Percentiles rank a stretch among this genome's conserved stretches.
Conservation (phyloP, 495 filamentous ascomycete genomes). For the Podospora bellae-mahoneyi region DNA sequence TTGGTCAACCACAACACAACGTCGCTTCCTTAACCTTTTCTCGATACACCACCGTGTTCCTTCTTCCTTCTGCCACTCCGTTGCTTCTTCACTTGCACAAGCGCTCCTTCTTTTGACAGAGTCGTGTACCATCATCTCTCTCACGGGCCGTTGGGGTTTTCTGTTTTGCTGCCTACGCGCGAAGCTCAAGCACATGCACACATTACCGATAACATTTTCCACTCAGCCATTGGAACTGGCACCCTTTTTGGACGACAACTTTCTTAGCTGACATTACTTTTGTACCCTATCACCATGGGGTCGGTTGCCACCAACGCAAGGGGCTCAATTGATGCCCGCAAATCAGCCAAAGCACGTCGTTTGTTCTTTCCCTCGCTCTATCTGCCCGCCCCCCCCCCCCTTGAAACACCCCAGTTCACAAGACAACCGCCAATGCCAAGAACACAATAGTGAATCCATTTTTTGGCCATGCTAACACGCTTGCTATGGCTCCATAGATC, state of each 20-base stretch:
- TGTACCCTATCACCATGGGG: not conserved
- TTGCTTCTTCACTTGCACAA: not conserved
- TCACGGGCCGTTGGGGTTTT: not conserved
- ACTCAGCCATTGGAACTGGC: not conserved
- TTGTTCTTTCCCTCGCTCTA: not conserved
- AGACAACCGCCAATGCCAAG: too few species aligned
- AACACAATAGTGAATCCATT: not conserved
- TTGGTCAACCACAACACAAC: constrained; percentile 13
- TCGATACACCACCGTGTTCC: not conserved
- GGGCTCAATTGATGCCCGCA: not conserved
- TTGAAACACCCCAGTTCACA: too few species aligned
- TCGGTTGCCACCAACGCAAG: too few species aligned
- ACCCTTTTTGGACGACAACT: not conserved
- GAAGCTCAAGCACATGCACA: not conserved
- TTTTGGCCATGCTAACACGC: not conserved
- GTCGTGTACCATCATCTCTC: not conserved
- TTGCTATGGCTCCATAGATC: not conserved
- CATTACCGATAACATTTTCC: constrained; percentile 2
- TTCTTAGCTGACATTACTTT: not conserved
- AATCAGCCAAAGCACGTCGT: not conserved
- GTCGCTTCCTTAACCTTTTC: constrained; percentile 11
- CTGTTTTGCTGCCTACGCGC: not conserved
- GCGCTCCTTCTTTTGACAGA: constrained; percentile 1
- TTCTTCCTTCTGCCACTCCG: not conserved
- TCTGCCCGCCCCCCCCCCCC: too few species aligned